Percentiles rank a stretch among this genome's conserved stretches.
These are phyloP conservation scores for Candida ficus DNA, from an alignment of 805 yeast genomes.

Conservation along the genomic window DNA sequence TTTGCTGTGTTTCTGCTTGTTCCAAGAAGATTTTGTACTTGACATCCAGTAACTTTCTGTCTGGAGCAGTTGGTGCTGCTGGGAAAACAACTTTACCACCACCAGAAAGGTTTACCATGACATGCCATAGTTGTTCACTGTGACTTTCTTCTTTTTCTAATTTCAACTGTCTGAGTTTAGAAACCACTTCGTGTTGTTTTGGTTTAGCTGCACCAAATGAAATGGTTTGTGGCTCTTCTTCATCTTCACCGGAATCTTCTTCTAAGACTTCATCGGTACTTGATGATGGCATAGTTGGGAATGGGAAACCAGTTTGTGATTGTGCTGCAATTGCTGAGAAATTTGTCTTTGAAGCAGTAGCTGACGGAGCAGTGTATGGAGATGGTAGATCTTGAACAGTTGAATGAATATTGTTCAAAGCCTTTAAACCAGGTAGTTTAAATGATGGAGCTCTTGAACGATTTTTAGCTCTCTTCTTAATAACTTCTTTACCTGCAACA, in stretches of 20 bases:
- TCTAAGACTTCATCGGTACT: constrained; percentile 19
- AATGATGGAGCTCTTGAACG: constrained; percentile 22
- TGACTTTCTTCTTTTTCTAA: constrained; percentile 13
- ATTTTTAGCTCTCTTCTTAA: constrained; percentile 17
- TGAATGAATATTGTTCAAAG: constrained; percentile 14
- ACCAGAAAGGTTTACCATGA: constrained; percentile 81
- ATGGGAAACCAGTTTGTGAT: constrained; percentile 34
- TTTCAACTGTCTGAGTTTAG: constrained; percentile 33
- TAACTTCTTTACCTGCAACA: constrained; percentile 72
- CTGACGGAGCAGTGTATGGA: constrained; percentile 76
- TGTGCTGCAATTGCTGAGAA: constrained; percentile 29
- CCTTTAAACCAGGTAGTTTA: constrained; percentile 23
- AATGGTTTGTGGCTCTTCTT: constrained; percentile 40
- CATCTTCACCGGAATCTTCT: constrained; percentile 40
- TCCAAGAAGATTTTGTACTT: constrained; percentile 86
- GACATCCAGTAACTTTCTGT: constrained; percentile 63
- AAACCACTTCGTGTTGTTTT: constrained; percentile 48
- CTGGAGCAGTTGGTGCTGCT: constrained; percentile 48
- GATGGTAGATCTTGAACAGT: constrained; percentile 37
- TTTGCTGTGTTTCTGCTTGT: constrained; percentile 77
- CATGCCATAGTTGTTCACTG: constrained; percentile 75
- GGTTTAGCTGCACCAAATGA: constrained; percentile 55
- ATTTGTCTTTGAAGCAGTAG: constrained; percentile 65
- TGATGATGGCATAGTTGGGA: constrained; percentile 34
- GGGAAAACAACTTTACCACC: constrained; percentile 80